phyloP scores from a whole-genome alignment of 805 yeast genomes.

The Yarrowia sp. region DNA sequence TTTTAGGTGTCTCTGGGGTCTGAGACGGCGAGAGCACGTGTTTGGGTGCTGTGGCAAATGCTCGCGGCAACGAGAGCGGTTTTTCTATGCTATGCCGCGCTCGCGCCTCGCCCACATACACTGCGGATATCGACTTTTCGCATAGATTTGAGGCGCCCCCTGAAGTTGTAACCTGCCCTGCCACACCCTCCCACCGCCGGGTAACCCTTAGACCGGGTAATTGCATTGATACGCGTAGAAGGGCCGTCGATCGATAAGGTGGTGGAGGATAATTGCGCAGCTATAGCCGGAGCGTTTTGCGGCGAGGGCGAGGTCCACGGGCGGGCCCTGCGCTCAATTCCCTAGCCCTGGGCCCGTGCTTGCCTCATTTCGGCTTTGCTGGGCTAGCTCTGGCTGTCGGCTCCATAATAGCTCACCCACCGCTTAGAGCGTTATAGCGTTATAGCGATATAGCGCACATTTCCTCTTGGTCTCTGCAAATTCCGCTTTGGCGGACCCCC shows the following conservation, averaged over 20 bases:
- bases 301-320: too few relatives aligned
- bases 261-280: conserved; percentile 14
- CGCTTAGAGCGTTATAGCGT: too few relatives aligned
- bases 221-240: conserved; percentile 21
- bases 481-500: not conserved
- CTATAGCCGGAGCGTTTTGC: not conserved
- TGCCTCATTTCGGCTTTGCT: not conserved
- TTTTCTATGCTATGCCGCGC: too few relatives aligned
- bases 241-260: conserved; percentile 12
- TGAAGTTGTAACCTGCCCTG: too few relatives aligned
- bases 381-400: conserved; percentile 7
- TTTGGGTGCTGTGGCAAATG: not conserved
- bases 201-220: conserved; percentile 18
- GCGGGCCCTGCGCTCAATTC: too few relatives aligned
- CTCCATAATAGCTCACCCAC: too few relatives aligned
- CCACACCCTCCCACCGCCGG: not conserved
- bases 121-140: not conserved
- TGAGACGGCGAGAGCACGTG: conserved; percentile 5
- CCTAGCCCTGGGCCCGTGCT: too few relatives aligned
- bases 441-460: conserved; percentile 4
- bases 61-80: too few relatives aligned
- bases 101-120: too few relatives aligned
- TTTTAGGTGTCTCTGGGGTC: conserved; percentile 16
- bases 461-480: conserved; percentile 1
- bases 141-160: too few relatives aligned